A percentile compares a stretch with the other conserved stretches of the same genome.
Evolutionary conservation across 2,329 filamentous ascomycete species (phyloP).

Genomic region (Plectosphaerella plurivora): DNA sequence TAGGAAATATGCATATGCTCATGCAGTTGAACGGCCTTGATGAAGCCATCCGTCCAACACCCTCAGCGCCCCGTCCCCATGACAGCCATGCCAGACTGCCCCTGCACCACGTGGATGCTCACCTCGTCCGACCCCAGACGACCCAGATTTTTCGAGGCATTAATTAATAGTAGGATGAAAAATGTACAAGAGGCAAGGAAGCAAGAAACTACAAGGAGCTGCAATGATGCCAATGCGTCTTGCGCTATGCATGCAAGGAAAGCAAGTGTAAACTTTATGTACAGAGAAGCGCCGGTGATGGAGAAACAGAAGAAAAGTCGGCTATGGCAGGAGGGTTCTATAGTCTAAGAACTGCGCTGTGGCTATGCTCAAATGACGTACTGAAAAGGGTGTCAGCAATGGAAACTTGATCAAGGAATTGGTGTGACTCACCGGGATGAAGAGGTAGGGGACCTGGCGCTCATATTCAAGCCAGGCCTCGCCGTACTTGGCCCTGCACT

Average conservation of each 20-base stretch:
- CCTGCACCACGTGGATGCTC: too few species aligned
- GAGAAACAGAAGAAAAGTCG: too few species aligned
- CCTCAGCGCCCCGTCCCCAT: too few species aligned
- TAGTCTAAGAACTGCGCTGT: not conserved
- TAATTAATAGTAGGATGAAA: too few species aligned
- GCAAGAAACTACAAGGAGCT: not conserved
- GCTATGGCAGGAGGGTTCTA: not conserved
- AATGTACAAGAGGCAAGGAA: not conserved
- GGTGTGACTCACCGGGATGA: slow-evolving; percentile 47
- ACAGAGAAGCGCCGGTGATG: not conserved
- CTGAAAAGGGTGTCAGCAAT: slow-evolving; percentile 14
- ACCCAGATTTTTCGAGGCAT: too few species aligned
- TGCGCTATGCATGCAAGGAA: not conserved
- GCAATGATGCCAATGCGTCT: not conserved
- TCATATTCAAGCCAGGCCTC: slow-evolving; percentile 80
- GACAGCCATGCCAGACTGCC: too few species aligned
- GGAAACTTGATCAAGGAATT: not conserved
- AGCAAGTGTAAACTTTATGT: not conserved
- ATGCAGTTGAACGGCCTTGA: not conserved
- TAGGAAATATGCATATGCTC: slow-evolving; percentile 21
- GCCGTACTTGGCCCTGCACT: slow-evolving; percentile 74
- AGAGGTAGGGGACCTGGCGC: slow-evolving; percentile 73
- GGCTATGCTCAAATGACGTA: slow-evolving; percentile 33
- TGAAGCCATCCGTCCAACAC: too few species aligned
- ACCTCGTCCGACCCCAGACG: too few species aligned